Conservation (phyloP, 176 grass and related monocot genomes). For the Juncus effusus region DNA sequence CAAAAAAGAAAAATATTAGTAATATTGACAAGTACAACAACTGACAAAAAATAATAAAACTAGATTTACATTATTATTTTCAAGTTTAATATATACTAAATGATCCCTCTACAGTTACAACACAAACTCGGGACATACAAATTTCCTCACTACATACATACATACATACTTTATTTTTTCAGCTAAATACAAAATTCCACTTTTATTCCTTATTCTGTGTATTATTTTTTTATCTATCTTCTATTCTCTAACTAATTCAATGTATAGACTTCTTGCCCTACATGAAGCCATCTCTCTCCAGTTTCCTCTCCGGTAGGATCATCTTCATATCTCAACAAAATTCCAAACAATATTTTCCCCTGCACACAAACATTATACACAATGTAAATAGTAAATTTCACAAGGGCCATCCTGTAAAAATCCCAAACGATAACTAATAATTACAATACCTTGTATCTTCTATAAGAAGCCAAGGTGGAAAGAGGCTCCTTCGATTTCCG, state of each 20-base stretch:
- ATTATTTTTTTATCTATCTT: slow-evolving; percentile 1
- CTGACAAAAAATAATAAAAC: no score
- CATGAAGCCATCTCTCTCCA: slow-evolving; percentile 68
- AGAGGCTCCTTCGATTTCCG: slow-evolving; percentile 78
- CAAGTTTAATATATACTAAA: not conserved
- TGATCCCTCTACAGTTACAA: not conserved
- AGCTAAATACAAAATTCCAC: no score
- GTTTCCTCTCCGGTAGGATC: slow-evolving; percentile 27
- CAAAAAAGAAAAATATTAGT: no score
- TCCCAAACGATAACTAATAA: not conserved
- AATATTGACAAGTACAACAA: no score
- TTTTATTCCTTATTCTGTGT: not conserved
- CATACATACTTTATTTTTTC: not conserved
- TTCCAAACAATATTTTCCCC: slow-evolving; percentile 86
- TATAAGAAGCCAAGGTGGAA: slow-evolving; percentile 82
- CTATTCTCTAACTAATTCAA: not conserved
- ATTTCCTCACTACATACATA: not conserved
- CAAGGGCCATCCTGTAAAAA: not conserved
- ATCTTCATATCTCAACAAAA: slow-evolving; percentile 69
- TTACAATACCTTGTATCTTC: slow-evolving; percentile 50
- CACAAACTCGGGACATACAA: not conserved
- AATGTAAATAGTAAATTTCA: not conserved
- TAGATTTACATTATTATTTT: not conserved
- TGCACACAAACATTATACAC: slow-evolving; percentile 10
- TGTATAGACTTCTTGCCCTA: slow-evolving; percentile 62